phyloP scores from a whole-genome alignment of 352 stramenopile species.

The Pythium guiyangense region DNA sequence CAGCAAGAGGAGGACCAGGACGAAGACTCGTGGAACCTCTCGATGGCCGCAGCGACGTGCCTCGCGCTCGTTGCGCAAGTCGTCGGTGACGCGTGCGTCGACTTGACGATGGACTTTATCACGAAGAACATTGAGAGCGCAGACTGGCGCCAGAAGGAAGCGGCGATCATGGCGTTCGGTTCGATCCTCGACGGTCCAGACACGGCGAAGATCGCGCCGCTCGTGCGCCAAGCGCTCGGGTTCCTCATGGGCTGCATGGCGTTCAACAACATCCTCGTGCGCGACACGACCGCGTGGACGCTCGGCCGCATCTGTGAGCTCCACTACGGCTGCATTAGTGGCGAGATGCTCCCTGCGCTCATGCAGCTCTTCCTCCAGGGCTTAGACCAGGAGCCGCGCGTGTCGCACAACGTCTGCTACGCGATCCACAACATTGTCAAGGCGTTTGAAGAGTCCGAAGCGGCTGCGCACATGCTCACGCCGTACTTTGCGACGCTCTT shows the following conservation, averaged over 20 bases:
- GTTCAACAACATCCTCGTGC: conserved; percentile 89
- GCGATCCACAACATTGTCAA: conserved; percentile 97
- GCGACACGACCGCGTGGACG: conserved; percentile 96
- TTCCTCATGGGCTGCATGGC: conserved; percentile 92
- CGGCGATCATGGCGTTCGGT: conserved; percentile 96
- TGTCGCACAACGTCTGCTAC: conserved; percentile 94
- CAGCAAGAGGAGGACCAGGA: conserved; percentile 94
- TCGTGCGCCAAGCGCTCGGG: conserved; percentile 92
- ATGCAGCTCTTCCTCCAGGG: conserved; percentile 86
- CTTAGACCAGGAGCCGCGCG: conserved; percentile 84
- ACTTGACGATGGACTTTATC: conserved; percentile 93
- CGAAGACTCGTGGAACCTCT: conserved; percentile 94
- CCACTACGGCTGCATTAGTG: conserved; percentile 88
- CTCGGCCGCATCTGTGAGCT: conserved; percentile 95
- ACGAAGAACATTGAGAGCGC: conserved; percentile 91
- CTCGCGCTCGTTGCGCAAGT: conserved; percentile 91
- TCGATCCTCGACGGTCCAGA: conserved; percentile 93
- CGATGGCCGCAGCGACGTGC: conserved; percentile 93
- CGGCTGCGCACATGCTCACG: conserved; percentile 79
- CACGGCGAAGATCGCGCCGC: conserved; percentile 86
- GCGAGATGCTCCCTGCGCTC: conserved; percentile 86
- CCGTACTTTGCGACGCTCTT: conserved; percentile 92
- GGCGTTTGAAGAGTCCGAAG: conserved; percentile 83
- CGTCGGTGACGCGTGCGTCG: conserved; percentile 90
- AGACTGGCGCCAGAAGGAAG: conserved; percentile 95